Conservation (phyloP, 2,329 filamentous ascomycete genomes). For the Myriosclerotinia curreyana region DNA sequence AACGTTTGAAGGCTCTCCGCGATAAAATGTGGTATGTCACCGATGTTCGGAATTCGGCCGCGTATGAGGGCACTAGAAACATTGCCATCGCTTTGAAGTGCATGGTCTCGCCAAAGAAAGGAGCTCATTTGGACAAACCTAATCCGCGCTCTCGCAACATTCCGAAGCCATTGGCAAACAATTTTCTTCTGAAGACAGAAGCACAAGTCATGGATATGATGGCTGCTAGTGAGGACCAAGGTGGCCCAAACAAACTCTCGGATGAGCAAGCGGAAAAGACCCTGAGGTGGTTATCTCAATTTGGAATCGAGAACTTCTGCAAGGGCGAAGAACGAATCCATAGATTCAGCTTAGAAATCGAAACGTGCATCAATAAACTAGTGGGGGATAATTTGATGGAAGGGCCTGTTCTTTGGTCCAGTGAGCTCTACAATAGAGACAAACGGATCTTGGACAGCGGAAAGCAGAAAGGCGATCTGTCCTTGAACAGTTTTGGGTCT, state of each 20-base stretch:
- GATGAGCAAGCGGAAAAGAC: constrained; percentile 91
- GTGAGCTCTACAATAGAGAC: constrained; percentile 80
- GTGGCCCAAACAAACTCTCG: constrained; percentile 91
- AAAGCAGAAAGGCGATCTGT: constrained; percentile 48
- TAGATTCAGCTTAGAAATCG: constrained; percentile 85
- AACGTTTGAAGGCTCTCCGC: constrained; percentile 68
- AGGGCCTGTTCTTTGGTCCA: constrained; percentile 87
- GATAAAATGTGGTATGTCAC: constrained; percentile 99
- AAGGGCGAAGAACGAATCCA: constrained; percentile 93
- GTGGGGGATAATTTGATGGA: constrained; percentile 81
- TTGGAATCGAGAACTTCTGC: constrained; percentile 88
- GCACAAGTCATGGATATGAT: constrained; percentile 84
- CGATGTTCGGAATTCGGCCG: constrained; percentile 84
- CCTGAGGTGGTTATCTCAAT: constrained; percentile 74
- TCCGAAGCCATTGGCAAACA: constrained; percentile 37
- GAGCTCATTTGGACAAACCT: constrained; percentile 33
- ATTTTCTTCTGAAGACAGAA: constrained; percentile 76
- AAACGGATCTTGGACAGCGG: constrained; percentile 53
- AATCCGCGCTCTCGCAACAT: constrained; percentile 41
- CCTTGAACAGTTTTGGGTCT: constrained; percentile 47
- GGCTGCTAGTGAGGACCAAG: constrained; percentile 77
- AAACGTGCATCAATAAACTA: constrained; percentile 79
- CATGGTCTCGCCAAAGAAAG: constrained; percentile 68
- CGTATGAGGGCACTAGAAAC: constrained; percentile 82
- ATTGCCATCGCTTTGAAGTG: constrained; percentile 85